Conservation (phyloP, 2,329 filamentous ascomycete genomes). For the Ophiostoma quercus region DNA sequence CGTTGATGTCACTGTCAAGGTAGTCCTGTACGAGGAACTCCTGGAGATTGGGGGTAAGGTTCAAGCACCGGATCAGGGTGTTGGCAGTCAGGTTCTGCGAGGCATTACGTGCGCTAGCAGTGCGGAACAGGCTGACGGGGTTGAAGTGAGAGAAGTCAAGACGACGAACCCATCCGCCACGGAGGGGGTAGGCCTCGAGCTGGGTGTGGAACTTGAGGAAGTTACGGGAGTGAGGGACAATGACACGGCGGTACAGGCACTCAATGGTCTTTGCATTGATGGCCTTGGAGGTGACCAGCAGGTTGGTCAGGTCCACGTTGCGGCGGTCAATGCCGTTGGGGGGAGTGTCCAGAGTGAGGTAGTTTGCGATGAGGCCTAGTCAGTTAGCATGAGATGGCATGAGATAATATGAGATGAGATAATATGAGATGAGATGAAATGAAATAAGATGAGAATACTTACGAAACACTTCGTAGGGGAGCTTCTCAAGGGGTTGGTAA, state of each 20-base stretch:
- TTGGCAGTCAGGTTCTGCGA: constrained; percentile 70
- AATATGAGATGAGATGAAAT: background rate
- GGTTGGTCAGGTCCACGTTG: constrained; percentile 71
- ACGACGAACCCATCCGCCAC: constrained; percentile 71
- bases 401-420: background rate
- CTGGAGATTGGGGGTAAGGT: constrained; percentile 65
- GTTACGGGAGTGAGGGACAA: constrained; percentile 75
- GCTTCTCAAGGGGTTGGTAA: constrained; percentile 49
- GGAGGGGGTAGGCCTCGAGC: constrained; percentile 58
- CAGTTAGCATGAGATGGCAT: constrained; percentile 32
- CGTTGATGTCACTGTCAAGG: constrained; percentile 67
- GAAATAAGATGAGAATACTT: constrained; percentile 35
- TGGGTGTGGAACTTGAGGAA: constrained; percentile 76
- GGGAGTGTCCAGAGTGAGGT: constrained; percentile 66
- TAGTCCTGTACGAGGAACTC: constrained; percentile 80
- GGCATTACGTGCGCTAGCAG: constrained; percentile 66
- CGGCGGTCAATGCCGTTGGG: constrained; percentile 70
- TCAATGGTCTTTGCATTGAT: constrained; percentile 67
- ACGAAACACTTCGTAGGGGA: constrained; percentile 62
- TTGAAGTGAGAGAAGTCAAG: constrained; percentile 85
- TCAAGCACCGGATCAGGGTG: constrained; percentile 65
- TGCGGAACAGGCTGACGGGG: constrained; percentile 69
- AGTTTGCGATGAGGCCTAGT: constrained; percentile 63
- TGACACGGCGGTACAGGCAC: constrained; percentile 73
- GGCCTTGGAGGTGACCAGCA: constrained; percentile 69